These are phyloP conservation scores for Termitomyces sp. DNA, from an alignment of 768 basidiomycete species.

Conservation along the genomic window DNA sequence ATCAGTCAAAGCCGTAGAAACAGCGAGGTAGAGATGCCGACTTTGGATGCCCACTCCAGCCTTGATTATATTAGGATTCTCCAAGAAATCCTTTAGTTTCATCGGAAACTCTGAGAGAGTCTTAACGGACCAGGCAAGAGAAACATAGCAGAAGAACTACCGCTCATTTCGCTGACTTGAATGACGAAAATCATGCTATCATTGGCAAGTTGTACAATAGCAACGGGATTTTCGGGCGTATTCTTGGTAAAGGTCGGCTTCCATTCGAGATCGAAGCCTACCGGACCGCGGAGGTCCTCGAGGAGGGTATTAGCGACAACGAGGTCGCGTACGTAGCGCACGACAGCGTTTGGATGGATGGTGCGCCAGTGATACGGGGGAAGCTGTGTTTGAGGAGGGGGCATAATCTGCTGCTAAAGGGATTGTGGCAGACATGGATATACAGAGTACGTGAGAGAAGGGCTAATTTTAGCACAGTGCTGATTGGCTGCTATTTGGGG, in stretches of 20 bases:
- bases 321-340: slow-evolving; percentile 33
- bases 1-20: slow-evolving; percentile 8
- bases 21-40: slow-evolving; percentile 25
- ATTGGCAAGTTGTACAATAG: slow-evolving; percentile 71
- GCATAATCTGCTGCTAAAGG: not conserved
- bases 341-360: slow-evolving; percentile 24
- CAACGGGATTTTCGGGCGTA: slow-evolving; percentile 57
- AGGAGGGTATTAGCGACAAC: slow-evolving; percentile 29
- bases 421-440: slow-evolving; percentile 15
- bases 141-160: slow-evolving; percentile 20
- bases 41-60: slow-evolving; percentile 75
- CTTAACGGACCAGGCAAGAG: not conserved
- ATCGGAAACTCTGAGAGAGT: slow-evolving; percentile 44
- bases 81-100: slow-evolving; percentile 49
- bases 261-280: slow-evolving; percentile 84
- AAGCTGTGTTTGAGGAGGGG: slow-evolving; percentile 4
- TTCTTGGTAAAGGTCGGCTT: slow-evolving; percentile 57
- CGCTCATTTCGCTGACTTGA: slow-evolving; percentile 60
- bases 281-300: slow-evolving; percentile 26
- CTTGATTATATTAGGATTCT: slow-evolving; percentile 53
- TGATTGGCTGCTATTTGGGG: slow-evolving; percentile 34
- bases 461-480: slow-evolving; percentile 18
- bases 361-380: slow-evolving; percentile 33
- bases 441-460: slow-evolving; percentile 7
- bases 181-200: slow-evolving; percentile 53